Evolutionary conservation across 1,139 yeast genomes (phyloP).

Genomic region (Lodderomyces pseudojiufengensis): DNA sequence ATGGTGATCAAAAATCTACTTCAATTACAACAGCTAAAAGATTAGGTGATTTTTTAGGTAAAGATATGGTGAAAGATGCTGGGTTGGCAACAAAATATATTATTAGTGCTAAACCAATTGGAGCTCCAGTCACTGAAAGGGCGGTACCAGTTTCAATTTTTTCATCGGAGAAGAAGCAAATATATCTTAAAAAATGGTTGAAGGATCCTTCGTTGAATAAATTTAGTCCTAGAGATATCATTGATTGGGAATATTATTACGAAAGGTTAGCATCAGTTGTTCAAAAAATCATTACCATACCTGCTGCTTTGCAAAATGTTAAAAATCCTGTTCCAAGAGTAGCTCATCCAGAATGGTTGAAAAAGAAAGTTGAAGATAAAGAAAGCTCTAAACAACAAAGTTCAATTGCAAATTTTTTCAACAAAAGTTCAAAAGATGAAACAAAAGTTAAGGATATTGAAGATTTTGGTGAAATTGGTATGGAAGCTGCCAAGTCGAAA

Average conservation of each 20-base stretch:
- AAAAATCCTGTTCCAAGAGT: slow-evolving; percentile 95
- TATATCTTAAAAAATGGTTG: slow-evolving; percentile 81
- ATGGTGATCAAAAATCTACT: slow-evolving; percentile 87
- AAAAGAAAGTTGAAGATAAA: slow-evolving; percentile 52
- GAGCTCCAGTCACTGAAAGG: slow-evolving; percentile 92
- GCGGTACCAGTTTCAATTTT: slow-evolving; percentile 97
- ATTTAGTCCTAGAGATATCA: slow-evolving; percentile 82
- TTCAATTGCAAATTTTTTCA: slow-evolving; percentile 57
- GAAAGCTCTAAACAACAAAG: slow-evolving; percentile 74
- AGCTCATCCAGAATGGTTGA: slow-evolving; percentile 92
- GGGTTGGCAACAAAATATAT: slow-evolving; percentile 95
- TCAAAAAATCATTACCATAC: slow-evolving; percentile 92
- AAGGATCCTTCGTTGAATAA: slow-evolving; percentile 73
- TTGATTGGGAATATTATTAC: slow-evolving; percentile 92
- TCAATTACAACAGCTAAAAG: slow-evolving; percentile 94
- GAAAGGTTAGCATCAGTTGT: slow-evolving; percentile 91
- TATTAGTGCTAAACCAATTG: slow-evolving; percentile 78
- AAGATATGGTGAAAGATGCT: slow-evolving; percentile 93
- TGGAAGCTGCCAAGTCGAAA: slow-evolving; percentile 25
- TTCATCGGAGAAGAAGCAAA: slow-evolving; percentile 67
- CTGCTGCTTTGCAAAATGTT: slow-evolving; percentile 91
- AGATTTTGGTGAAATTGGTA: slow-evolving; percentile 53
- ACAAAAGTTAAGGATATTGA: slow-evolving; percentile 61
- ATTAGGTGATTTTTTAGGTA: slow-evolving; percentile 93
- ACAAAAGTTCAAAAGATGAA: slow-evolving; percentile 32